Conservation (phyloP, 2,329 filamentous ascomycete genomes). For the Apiospora rasikravindrae region DNA sequence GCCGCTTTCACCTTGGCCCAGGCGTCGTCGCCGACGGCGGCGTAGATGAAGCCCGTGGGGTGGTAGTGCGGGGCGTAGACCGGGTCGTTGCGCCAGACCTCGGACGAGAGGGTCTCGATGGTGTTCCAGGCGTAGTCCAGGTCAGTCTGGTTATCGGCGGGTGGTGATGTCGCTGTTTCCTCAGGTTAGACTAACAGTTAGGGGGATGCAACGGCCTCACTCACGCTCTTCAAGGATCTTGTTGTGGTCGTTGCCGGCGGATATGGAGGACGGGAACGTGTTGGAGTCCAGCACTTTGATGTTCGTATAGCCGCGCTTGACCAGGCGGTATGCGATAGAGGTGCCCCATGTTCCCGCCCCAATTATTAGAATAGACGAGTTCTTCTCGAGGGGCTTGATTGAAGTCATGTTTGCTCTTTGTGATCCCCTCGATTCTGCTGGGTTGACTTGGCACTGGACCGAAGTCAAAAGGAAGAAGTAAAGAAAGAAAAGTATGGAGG, state of each 20-base stretch:
- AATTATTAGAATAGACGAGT: conserved; percentile 28
- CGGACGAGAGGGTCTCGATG: conserved; percentile 34
- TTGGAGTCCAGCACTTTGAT: conserved; percentile 34
- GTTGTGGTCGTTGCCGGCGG: conserved; percentile 34
- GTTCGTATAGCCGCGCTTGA: conserved; percentile 32
- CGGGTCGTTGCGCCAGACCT: conserved; percentile 49
- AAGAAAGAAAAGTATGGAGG: not conserved
- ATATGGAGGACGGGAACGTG: conserved; percentile 30
- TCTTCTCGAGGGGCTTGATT: conserved; percentile 15
- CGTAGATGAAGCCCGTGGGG: conserved; percentile 49
- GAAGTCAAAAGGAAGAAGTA: not conserved
- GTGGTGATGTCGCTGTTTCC: conserved; percentile 20
- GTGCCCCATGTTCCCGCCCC: conserved; percentile 34
- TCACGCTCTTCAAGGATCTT: conserved; percentile 33
- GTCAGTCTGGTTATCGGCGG: conserved; percentile 38
- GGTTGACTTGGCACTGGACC: not conserved
- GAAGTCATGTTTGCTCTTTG: not conserved
- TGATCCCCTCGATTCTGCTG: not conserved
- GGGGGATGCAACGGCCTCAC: conserved; percentile 26
- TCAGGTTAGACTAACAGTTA: not conserved
- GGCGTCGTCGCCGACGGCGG: conserved; percentile 30
- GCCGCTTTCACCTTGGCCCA: conserved; percentile 23
- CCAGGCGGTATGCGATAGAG: conserved; percentile 32
- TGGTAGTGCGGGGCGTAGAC: conserved; percentile 51
- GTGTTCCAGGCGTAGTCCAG: conserved; percentile 37